These are phyloP conservation scores for Exserohilum turcica DNA, from an alignment of 2,329 filamentous ascomycete species.

Conservation along the genomic window DNA sequence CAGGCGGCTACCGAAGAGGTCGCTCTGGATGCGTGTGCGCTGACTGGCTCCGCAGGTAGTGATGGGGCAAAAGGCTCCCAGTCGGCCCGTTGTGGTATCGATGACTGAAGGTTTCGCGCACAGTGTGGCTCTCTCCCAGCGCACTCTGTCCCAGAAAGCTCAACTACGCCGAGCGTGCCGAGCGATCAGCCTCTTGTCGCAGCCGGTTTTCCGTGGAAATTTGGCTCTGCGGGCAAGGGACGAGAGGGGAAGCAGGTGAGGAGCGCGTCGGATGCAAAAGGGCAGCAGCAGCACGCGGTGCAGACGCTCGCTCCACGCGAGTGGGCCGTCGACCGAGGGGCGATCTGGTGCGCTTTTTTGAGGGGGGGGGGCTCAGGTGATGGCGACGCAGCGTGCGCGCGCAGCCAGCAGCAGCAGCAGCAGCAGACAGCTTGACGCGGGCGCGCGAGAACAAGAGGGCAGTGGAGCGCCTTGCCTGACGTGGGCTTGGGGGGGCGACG, in stretches of 20 bases:
- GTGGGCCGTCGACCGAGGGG: conserved; percentile 15
- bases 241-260: not conserved
- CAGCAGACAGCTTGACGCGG: not conserved
- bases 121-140: conserved; percentile 34
- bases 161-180: conserved; percentile 44
- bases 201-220: conserved; percentile 36
- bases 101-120: conserved; percentile 29
- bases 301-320: conserved; percentile 9
- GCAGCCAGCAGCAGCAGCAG: too few relatives aligned
- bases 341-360: conserved; percentile 17
- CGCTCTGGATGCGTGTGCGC: conserved; percentile 18
- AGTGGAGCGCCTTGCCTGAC: conserved; percentile 21
- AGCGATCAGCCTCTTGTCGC: conserved; percentile 42
- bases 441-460: conserved; percentile 1
- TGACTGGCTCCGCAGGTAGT: conserved; percentile 18
- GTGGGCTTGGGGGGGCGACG: conserved; percentile 21
- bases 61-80: conserved; percentile 21
- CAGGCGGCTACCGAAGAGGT: conserved; percentile 25
- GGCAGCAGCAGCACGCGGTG: not conserved
- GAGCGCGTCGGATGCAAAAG: conserved; percentile 8
- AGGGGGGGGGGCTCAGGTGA: conserved; percentile 7
- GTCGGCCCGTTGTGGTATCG: conserved; percentile 42
- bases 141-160: conserved; percentile 28
- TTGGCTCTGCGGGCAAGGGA: not conserved
- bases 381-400: conserved; percentile 11